Conservation (phyloP, 768 basidiomycete species). For the Pulveroboletus sp. region DNA sequence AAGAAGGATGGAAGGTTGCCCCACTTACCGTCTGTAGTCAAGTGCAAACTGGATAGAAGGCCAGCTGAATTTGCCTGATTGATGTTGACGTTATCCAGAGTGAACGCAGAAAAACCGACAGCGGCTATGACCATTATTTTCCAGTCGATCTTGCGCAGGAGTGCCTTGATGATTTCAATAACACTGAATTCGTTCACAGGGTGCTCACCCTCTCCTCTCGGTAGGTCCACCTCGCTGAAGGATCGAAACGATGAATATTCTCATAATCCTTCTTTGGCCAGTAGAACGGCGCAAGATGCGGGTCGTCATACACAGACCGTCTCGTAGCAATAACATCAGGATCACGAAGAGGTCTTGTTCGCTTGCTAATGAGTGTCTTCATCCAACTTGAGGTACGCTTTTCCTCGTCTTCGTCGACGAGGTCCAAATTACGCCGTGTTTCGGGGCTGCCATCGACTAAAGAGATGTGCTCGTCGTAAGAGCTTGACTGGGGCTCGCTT, state of each 20-base stretch:
- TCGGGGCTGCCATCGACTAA: no score
- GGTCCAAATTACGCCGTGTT: not conserved
- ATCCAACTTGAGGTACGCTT: not conserved
- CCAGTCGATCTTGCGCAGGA: conserved; percentile 56
- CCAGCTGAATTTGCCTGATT: no score
- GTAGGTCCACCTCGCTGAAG: conserved; percentile 54
- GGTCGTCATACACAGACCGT: conserved; percentile 51
- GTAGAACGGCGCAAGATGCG: conserved; percentile 26
- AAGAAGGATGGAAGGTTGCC: no score
- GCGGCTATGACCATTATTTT: conserved; percentile 56
- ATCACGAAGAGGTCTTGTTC: conserved; percentile 3
- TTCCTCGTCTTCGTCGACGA: conserved; percentile 8
- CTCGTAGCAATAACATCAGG: conserved; percentile 43
- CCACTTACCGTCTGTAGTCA: no score
- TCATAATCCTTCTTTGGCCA: conserved; percentile 51
- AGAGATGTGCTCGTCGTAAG: no score
- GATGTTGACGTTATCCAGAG: conserved; percentile 50
- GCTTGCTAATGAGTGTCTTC: not conserved
- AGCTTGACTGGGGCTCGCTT: no score
- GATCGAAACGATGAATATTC: conserved; percentile 53
- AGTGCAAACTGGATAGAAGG: no score
- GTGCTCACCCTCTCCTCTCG: conserved; percentile 43
- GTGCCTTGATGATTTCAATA: conserved; percentile 32
- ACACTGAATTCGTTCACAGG: not conserved
- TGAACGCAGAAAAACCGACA: conserved; percentile 53